Evolutionary conservation across 2,329 filamentous ascomycete species (phyloP).

Genomic region (Mycogone perniciosa): DNA sequence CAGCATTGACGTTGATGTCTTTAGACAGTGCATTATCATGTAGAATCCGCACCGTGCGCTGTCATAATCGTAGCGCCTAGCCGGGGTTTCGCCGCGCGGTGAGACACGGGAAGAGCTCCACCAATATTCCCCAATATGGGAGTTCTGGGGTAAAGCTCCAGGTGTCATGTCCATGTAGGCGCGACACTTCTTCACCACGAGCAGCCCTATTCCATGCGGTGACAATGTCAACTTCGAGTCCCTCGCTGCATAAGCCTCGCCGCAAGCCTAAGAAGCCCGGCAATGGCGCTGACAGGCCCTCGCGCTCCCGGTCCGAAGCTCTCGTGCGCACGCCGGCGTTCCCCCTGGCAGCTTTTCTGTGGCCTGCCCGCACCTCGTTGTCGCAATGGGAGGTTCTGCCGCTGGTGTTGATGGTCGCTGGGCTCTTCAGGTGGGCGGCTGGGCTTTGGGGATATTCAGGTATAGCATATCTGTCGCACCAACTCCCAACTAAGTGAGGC

Average conservation of each 20-base stretch:
- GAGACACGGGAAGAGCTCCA: conserved; percentile 12
- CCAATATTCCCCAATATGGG: conserved; percentile 15
- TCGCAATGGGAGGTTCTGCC: conserved; percentile 93
- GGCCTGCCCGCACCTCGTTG: conserved; percentile 75
- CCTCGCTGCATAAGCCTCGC: conserved; percentile 53
- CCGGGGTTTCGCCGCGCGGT: conserved; percentile 17
- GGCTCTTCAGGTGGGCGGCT: conserved; percentile 87
- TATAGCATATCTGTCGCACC: conserved; percentile 27
- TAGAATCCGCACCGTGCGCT: background rate
- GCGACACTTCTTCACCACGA: conserved; percentile 11
- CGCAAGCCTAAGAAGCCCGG: conserved; percentile 49
- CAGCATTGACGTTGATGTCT: background rate
- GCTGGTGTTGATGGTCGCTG: conserved; percentile 80
- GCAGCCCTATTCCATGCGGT: conserved; percentile 13
- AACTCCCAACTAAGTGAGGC: background rate
- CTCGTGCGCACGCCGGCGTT: conserved; percentile 64
- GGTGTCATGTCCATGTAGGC: conserved; percentile 7
- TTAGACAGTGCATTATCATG: too few species aligned
- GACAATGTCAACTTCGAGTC: conserved; percentile 42
- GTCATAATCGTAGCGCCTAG: conserved; percentile 8
- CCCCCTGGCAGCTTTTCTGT: conserved; percentile 87
- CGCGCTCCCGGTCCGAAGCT: conserved; percentile 31
- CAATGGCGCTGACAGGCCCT: conserved; percentile 32
- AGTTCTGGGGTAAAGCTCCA: conserved; percentile 5
- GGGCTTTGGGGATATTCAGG: conserved; percentile 94